Conservation (phyloP, 192 early-diverging fungal species). For the Coemansia sp. region DNA sequence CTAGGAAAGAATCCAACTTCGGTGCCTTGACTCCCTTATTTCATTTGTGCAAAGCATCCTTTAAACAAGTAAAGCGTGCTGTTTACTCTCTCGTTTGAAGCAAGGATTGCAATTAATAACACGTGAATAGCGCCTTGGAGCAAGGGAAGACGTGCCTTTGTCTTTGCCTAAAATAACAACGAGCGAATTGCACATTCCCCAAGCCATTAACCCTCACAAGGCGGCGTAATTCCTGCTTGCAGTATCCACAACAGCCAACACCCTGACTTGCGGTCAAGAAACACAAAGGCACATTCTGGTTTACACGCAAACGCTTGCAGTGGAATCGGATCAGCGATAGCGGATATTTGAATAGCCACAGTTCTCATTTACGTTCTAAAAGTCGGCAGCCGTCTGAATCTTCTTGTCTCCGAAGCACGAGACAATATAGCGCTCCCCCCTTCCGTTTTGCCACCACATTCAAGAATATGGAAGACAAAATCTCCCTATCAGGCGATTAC, state of each 20-base stretch:
- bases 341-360: background rate
- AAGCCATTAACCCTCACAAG: background rate
- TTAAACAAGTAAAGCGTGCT: background rate
- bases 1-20: background rate
- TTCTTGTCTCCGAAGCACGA: background rate
- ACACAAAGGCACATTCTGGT: background rate
- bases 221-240: background rate
- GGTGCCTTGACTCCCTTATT: slow-evolving; percentile 1
- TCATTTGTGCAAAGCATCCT: background rate
- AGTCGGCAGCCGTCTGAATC: background rate
- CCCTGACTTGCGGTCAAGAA: slow-evolving; percentile 3
- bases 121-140: slow-evolving; percentile 21
- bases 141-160: background rate
- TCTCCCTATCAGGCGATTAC: background rate
- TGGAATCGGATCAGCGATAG: background rate
- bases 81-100: background rate
- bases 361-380: background rate
- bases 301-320: background rate
- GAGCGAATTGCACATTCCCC: background rate
- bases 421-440: background rate
- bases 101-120: slow-evolving; percentile 13
- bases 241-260: background rate
- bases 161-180: background rate
- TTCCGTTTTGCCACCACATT: background rate
- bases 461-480: background rate